These are phyloP conservation scores for Karstenula rhodostoma DNA, from an alignment of 2,329 filamentous ascomycete genomes.

Conservation along the genomic window DNA sequence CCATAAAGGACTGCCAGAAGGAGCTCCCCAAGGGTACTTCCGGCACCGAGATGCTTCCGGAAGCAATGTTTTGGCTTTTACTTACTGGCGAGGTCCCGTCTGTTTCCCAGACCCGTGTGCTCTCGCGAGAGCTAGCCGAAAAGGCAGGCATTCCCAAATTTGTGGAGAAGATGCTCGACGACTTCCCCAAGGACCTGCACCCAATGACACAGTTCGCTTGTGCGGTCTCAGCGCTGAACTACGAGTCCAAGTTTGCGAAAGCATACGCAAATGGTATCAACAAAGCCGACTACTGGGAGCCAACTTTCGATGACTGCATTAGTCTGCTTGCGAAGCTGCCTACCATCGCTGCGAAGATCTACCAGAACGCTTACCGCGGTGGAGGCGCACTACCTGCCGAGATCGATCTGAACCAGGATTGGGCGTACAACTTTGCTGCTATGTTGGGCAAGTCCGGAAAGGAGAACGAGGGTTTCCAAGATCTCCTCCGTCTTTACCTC, in stretches of 20 bases:
- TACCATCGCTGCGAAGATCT: constrained; percentile 96
- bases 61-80: constrained; percentile 99
- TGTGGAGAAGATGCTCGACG: constrained; percentile 85
- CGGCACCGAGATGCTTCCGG: constrained; percentile 96
- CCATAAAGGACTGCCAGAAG: constrained; percentile 96
- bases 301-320: constrained; percentile 95
- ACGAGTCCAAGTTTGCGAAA: constrained; percentile 92
- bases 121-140: constrained; percentile 87
- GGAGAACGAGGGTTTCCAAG: constrained; percentile 93
- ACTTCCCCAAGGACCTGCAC: constrained; percentile 88
- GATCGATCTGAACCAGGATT: constrained; percentile 87
- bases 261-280: constrained; percentile 88
- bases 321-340: constrained; percentile 94
- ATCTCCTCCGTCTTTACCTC: constrained; percentile 90
- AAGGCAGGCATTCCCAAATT: constrained; percentile 84
- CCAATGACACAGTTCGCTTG: constrained; percentile 99
- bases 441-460: constrained; percentile 91
- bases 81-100: constrained; percentile 92
- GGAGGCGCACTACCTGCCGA: constrained; percentile 78
- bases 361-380: constrained; percentile 84
- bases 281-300: constrained; percentile 99
- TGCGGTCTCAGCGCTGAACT: constrained; percentile 93
- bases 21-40: constrained; percentile 91
- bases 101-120: constrained; percentile 77
- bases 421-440: constrained; percentile 98